These are phyloP conservation scores for Trametes sp. DNA, from an alignment of 1,284 basidiomycete genomes.

Conservation along the genomic window DNA sequence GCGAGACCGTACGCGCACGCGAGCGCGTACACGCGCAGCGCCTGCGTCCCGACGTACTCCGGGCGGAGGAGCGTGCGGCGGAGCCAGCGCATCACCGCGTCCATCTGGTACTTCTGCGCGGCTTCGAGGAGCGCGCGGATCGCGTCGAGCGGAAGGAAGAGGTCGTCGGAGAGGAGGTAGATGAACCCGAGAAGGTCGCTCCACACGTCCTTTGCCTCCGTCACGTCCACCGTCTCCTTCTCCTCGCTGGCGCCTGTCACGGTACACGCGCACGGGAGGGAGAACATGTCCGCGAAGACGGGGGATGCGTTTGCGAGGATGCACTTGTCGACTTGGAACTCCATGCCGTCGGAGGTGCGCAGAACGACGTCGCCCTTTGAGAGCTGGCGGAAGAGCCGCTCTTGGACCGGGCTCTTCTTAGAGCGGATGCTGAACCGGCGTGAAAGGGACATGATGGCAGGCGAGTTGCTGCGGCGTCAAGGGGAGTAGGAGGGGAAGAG, in stretches of 20 bases:
- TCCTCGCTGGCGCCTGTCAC: not conserved
- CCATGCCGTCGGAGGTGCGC: constrained; percentile 21
- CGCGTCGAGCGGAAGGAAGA: not conserved
- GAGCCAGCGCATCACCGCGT: not conserved
- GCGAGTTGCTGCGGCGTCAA: not conserved
- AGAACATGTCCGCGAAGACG: constrained; percentile 2
- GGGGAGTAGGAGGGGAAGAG: not conserved
- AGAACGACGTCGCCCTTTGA: constrained; percentile 38
- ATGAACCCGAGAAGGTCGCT: constrained; percentile 7
- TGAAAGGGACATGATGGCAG: not conserved
- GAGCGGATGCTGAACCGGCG: not conserved
- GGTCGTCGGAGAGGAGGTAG: constrained; percentile 3
- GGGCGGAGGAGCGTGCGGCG: constrained; percentile 1
- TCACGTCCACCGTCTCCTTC: not conserved
- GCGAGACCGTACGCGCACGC: constrained; percentile 13
- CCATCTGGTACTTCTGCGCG: constrained; percentile 20
- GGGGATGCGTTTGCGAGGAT: constrained; percentile 7
- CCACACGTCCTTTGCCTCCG: constrained; percentile 4
- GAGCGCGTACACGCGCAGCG: not conserved
- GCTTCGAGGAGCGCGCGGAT: constrained; percentile 6
- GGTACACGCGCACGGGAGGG: not conserved
- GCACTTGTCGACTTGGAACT: constrained; percentile 14
- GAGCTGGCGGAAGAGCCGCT: not conserved
- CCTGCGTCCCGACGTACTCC: not conserved
- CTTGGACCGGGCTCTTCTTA: constrained; percentile 3